phyloP scores from a whole-genome alignment of 2,329 filamentous ascomycete species.

The Trichophyton mentagrophytes region DNA sequence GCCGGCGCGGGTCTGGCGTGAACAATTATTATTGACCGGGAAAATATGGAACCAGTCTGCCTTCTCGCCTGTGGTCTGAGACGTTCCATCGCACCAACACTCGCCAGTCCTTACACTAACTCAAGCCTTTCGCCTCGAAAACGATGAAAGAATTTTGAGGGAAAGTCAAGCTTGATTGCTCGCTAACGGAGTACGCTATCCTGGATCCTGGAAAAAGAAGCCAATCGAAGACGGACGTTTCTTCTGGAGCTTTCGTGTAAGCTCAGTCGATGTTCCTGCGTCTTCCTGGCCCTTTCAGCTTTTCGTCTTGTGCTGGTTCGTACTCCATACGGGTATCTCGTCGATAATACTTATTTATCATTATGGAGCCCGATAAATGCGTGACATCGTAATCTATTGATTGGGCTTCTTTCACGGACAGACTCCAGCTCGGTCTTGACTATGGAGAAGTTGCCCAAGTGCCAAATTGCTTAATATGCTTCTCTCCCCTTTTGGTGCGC shows the following conservation, averaged over 20 bases:
- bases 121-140: not conserved
- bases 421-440: not conserved
- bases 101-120: not conserved
- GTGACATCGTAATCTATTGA: not conserved
- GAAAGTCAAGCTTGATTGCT: not conserved
- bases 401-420: not conserved
- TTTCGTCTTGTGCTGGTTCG: no score
- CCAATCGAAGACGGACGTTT: not conserved
- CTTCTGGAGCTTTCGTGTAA: not conserved
- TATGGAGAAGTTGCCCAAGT: no score
- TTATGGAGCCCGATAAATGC: not conserved
- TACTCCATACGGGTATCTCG: no score
- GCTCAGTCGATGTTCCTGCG: not conserved
- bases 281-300: not conserved
- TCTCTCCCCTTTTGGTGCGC: not conserved
- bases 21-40: not conserved
- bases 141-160: not conserved
- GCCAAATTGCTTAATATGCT: not conserved
- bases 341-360: no score
- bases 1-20: not conserved
- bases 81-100: not conserved
- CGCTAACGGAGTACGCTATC: not conserved
- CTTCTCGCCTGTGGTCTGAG: not conserved
- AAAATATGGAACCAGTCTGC: not conserved
- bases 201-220: not conserved